A percentile compares a stretch with the other conserved stretches of the same genome.
Conservation (phyloP, 495 filamentous ascomycete genomes). For the Daldinia caldariorum region DNA sequence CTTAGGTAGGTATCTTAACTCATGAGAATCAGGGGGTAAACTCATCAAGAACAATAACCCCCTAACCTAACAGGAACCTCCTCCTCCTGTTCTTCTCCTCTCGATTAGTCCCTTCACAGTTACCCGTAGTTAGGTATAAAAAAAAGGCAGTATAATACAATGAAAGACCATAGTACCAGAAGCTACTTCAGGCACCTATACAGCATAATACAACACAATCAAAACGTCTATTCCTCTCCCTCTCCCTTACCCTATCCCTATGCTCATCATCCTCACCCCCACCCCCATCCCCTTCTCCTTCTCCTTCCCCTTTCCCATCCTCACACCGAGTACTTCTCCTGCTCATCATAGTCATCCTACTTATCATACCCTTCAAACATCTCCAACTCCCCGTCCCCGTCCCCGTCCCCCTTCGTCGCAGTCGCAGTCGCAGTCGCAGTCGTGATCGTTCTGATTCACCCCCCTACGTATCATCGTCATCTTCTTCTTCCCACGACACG, state of each 20-base stretch:
- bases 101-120: too few species aligned
- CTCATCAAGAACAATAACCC: neutral
- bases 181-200: neutral
- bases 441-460: neutral
- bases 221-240: neutral
- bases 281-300: neutral
- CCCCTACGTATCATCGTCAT: neutral
- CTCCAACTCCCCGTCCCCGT: too few species aligned
- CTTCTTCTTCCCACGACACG: slow-evolving; percentile 51
- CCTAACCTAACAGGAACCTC: neutral
- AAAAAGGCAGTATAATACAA: neutral
- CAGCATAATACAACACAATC: neutral
- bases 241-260: too few species aligned
- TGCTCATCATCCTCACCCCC: neutral
- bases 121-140: neutral
- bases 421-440: too few species aligned
- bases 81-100: neutral
- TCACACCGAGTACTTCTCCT: slow-evolving; percentile 17
- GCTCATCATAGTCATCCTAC: too few species aligned
- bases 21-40: neutral
- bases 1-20: too few species aligned
- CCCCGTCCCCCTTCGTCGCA: too few species aligned
- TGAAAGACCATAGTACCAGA: neutral
- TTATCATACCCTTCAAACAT: too few species aligned
- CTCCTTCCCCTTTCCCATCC: slow-evolving; percentile 51